Base-by-base conservation (phyloP, 305 asterid genomes). In the Fraxinus albicans region DNA sequence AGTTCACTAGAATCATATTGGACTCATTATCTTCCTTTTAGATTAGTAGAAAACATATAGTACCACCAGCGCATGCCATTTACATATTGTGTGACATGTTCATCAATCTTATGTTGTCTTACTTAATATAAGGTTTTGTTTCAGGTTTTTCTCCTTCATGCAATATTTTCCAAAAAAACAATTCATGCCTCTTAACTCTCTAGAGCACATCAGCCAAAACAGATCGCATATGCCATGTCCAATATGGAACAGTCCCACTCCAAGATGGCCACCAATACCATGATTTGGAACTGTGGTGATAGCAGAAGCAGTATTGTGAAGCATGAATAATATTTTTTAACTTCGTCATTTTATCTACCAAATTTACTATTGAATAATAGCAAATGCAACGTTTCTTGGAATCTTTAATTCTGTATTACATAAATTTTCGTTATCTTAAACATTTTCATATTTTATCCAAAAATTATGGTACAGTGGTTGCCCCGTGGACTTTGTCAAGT, bases 161-260 rank as follows among this genome's bases (percentile, higher is more conserved):
- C 76, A 35, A 27, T 65, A 21, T 73, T 73, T 27, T 77, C 72
- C 55, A 47, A 33, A 47, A 47, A 76, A 65, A 23, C 38, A 53
- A 72, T 77, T 17, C 10, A 79, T 75, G 74, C 38, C 53, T 75
- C 53, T 76, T 21, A n/a, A 70, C 53, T 75, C 65, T 76, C 23
- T 17, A 70, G 79, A 23, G 74, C 63, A 76, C 77, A 47, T 58
- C 53, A 34, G 38, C 77, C 63, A 50, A 75, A 44, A 29, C 47
- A 78, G n/a, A 78, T 63, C 55, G 50, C 29, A 81, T n/a, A 75
- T 1, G 40, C 80, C 67, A 74, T 76, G 40, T 70, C 53, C 47
- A 72, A 1, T 73, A 81, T 31, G 4, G 50, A 80, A 8, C 74
- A 60, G 42, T 47, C 76, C 36, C 21, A 65, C 80, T 31, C 55